Base-by-base conservation (phyloP, 2,329 filamentous ascomycete species). In the Dothidotthia symphoricarpi region DNA sequence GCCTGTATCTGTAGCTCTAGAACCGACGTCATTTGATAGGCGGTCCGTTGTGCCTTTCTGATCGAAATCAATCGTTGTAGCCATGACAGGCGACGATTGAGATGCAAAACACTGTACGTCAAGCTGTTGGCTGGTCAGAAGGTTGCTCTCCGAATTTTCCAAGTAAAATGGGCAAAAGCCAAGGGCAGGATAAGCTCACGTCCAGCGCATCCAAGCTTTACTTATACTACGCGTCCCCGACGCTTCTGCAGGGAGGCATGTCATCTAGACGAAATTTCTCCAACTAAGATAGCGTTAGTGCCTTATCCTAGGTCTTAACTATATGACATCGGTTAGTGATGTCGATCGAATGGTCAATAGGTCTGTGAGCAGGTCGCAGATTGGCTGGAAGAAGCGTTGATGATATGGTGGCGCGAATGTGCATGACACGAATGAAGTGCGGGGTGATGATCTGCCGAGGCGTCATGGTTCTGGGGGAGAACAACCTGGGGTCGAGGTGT, bases 21-120 rank as follows among this genome's bases (percentile, higher is more conserved):
- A 24, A 9, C 41, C 31, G 13, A 54, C 38, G 39, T 61, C 57
- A 16, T 63, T 51, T 10, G 55, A 57, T 14, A 59, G 43, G 10
- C 45, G 50, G 16, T 63, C 57, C 11, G 41, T 39, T 3, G 34
- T 39, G 17, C 41, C 34, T 37, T 64, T 62, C 19, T 39, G 41
- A 28, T 58, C 56, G 13, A 41, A 16, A 4, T 49, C 51, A 3
- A 38, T 24, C 14, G 42, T 34, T 27, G 43, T 53, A 8, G 48
- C 48, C 55, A 59, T 61, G 17, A 24, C 43, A 34, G 22, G 28
- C 14, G 35, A 37, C 12, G 19, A 19, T 11, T 34, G 41, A n/a
- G 41, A 22, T 30, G 45, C 42, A 6, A 19, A n/a, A 11, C 25
- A 10, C 2, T 12, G 14, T 6, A 15, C 11, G 13, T 24, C 22